Conservation (phyloP, 441 rosid species). For the Euphorbia celastroides region DNA sequence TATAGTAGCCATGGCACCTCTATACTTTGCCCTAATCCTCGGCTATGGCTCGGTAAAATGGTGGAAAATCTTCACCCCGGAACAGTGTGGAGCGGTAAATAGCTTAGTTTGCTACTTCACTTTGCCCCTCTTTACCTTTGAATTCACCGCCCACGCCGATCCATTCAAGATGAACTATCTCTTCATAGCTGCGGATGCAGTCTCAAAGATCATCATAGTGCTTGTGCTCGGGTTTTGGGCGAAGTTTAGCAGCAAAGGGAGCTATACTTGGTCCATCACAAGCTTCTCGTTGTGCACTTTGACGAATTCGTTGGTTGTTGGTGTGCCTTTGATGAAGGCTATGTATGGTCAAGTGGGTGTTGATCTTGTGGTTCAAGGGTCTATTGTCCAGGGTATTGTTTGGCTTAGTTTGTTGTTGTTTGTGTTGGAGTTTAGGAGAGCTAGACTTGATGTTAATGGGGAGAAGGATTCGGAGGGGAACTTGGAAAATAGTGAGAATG, state of each 20-base stretch:
- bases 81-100: conserved; percentile 76
- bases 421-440: conserved; percentile 57
- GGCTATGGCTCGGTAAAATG: conserved; percentile 90
- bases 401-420: conserved; percentile 73
- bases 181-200: conserved; percentile 67
- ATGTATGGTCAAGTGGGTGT: conserved; percentile 79
- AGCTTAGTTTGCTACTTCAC: conserved; percentile 74
- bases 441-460: conserved; percentile 25
- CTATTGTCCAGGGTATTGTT: conserved; percentile 67
- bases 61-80: conserved; percentile 75
- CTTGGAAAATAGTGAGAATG: neutral
- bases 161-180: conserved; percentile 73
- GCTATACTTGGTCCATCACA: conserved; percentile 82
- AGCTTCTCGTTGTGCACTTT: conserved; percentile 73
- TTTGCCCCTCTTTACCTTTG: conserved; percentile 69
- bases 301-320: conserved; percentile 75
- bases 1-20: conserved; percentile 72
- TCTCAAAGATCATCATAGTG: conserved; percentile 66
- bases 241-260: conserved; percentile 61
- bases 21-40: conserved; percentile 66
- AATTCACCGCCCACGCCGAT: conserved; percentile 72
- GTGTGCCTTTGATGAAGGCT: conserved; percentile 69
- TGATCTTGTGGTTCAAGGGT: conserved; percentile 73
- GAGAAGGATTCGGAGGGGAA: conserved; percentile 27
- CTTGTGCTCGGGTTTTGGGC: conserved; percentile 70